Percentiles rank a stretch among this genome's conserved stretches.
Conservation (phyloP, 352 stramenopile genomes). For the Phytopythium litorale region DNA sequence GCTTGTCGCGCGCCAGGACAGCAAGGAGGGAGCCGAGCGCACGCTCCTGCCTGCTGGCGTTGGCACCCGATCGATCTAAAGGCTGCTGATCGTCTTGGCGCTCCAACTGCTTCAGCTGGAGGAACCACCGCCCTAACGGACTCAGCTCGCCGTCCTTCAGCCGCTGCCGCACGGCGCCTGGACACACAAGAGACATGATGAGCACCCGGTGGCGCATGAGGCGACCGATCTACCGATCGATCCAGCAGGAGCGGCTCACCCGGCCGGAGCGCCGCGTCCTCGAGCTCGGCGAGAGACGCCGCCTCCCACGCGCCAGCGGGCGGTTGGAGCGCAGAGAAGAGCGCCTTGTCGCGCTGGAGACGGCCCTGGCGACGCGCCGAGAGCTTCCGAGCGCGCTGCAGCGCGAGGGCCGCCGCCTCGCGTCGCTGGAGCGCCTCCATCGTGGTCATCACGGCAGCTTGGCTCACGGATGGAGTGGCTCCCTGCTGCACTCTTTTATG, state of each 20-base stretch:
- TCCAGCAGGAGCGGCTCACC: constrained; percentile 12
- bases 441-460: background rate
- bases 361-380: constrained; percentile 13
- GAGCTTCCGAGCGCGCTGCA: constrained; percentile 10
- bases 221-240: no score
- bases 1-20: constrained; percentile 15
- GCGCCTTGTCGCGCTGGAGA: background rate
- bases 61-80: background rate
- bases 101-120: constrained; percentile 36
- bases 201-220: no score
- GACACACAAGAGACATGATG: background rate
- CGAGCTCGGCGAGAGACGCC: constrained; percentile 14
- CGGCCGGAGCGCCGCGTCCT: constrained; percentile 17
- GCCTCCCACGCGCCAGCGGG: background rate
- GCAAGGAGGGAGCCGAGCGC: constrained; percentile 10
- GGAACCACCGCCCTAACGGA: constrained; percentile 33
- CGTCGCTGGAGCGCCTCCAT: background rate
- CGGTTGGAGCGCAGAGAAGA: background rate
- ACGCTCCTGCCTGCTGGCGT: constrained; percentile 3
- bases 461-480: no score
- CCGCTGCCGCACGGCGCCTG: constrained; percentile 48
- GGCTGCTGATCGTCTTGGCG: background rate
- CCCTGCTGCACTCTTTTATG: background rate
- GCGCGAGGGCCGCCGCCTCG: constrained; percentile 8
- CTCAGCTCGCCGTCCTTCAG: constrained; percentile 17